Conservation (phyloP, 371 early-diverging fungal genomes). For the Mucor sp. region DNA sequence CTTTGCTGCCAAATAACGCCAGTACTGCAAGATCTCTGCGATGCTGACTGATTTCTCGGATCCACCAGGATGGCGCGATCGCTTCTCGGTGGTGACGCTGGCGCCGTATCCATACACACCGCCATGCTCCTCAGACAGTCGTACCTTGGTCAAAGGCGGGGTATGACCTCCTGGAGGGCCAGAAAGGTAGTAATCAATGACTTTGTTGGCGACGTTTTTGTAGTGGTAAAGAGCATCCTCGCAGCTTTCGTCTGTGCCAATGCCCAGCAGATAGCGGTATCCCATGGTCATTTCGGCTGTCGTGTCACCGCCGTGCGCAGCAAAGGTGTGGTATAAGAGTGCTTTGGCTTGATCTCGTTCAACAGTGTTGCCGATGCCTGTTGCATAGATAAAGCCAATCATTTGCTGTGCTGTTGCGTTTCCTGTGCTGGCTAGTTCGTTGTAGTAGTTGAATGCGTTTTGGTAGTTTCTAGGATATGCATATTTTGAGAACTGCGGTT, state of each 20-base stretch:
- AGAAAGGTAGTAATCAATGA: conserved; percentile 62
- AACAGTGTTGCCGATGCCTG: conserved; percentile 80
- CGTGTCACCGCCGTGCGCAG: conserved; percentile 74
- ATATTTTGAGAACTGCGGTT: conserved; percentile 57
- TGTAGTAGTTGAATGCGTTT: conserved; percentile 59
- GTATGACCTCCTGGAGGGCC: conserved; percentile 88
- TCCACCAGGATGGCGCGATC: conserved; percentile 8
- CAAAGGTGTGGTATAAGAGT: conserved; percentile 82
- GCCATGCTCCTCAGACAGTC: conserved; percentile 80
- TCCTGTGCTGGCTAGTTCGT: conserved; percentile 64
- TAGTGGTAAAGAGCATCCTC: conserved; percentile 79
- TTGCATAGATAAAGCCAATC: conserved; percentile 88
- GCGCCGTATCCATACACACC: conserved; percentile 85
- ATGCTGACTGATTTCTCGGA: conserved; percentile 49
- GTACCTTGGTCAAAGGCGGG: conserved; percentile 65
- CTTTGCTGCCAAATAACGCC: conserved; percentile 71
- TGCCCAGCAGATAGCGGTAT: conserved; percentile 81
- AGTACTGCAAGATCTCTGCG: conserved; percentile 82
- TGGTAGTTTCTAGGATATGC: conserved; percentile 55
- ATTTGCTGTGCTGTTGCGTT: conserved; percentile 87
- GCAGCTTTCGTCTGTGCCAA: conserved; percentile 82
- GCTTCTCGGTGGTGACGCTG: conserved; percentile 42
- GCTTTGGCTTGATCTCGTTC: conserved; percentile 70
- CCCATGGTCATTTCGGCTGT: conserved; percentile 86
- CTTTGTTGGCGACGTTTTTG: conserved; percentile 78